A percentile compares a stretch with the other conserved stretches of the same genome.
Evolutionary conservation across 345 rosid genomes (phyloP).

Genomic region (Heritiera littoralis): DNA sequence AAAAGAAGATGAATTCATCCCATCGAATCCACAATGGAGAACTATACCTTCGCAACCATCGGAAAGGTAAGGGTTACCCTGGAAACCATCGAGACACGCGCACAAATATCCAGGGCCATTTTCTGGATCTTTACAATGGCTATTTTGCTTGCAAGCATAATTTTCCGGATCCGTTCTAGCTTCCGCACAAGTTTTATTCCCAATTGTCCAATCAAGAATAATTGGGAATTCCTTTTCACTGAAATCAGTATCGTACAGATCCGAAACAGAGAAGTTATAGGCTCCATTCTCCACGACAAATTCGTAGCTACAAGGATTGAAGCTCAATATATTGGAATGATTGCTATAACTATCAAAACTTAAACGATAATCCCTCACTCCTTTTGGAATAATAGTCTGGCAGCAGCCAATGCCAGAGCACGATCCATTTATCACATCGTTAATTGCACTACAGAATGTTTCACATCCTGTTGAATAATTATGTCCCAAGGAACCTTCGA

Average conservation of each 20-base stretch:
- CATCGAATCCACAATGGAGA: no score
- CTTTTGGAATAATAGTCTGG: constrained; percentile 20
- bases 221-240: constrained; percentile 3
- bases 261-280: not conserved
- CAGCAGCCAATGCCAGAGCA: constrained; percentile 53
- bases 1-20: no score
- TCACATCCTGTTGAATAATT: constrained; percentile 37
- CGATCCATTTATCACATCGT: not conserved
- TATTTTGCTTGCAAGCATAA: constrained; percentile 20
- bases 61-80: constrained; percentile 25
- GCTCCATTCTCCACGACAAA: constrained; percentile 12
- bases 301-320: no score
- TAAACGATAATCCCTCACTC: no score
- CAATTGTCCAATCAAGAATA: constrained; percentile 40
- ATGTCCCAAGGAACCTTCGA: not conserved
- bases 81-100: constrained; percentile 13
- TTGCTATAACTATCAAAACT: no score
- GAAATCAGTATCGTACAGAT: constrained; percentile 11
- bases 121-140: constrained; percentile 5
- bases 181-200: constrained; percentile 19
- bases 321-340: no score
- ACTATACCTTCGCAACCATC: constrained; percentile 20
- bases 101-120: constrained; percentile 11
- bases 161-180: not conserved
- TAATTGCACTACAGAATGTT: constrained; percentile 25